Percentiles rank a stretch among this genome's conserved stretches.
Evolutionary conservation across 495 filamentous ascomycete species (phyloP).

Genomic region (Collariella sp.): DNA sequence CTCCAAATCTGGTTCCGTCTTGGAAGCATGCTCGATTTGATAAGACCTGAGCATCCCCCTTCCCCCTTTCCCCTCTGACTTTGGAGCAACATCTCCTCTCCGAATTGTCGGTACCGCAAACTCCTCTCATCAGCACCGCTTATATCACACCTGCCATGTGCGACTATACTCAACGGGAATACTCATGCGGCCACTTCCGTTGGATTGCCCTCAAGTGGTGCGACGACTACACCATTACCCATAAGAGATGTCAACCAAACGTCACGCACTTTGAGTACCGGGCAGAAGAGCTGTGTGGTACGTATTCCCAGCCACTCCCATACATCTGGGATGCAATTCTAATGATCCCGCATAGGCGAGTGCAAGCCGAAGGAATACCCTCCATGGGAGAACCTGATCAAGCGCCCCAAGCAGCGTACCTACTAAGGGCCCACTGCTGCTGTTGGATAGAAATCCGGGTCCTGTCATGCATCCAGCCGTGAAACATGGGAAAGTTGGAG

Average conservation of each 20-base stretch:
- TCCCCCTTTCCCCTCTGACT: too few species aligned
- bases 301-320: slow-evolving; percentile 7
- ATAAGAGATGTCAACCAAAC: slow-evolving; percentile 35
- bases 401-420: slow-evolving; percentile 26
- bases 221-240: slow-evolving; percentile 31
- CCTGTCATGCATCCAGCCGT: too few species aligned
- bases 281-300: slow-evolving; percentile 29
- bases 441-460: too few species aligned
- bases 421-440: too few species aligned
- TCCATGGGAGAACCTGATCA: slow-evolving; percentile 33
- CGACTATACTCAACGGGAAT: slow-evolving; percentile 32
- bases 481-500: too few species aligned
- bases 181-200: slow-evolving; percentile 35
- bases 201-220: slow-evolving; percentile 39
- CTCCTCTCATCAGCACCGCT: too few species aligned
- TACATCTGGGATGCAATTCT: neutral
- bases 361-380: slow-evolving; percentile 30
- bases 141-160: too few species aligned
- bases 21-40: too few species aligned
- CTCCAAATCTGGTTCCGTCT: too few species aligned
- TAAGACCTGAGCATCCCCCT: too few species aligned
- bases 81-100: too few species aligned
- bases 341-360: slow-evolving; percentile 23
- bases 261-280: slow-evolving; percentile 35
- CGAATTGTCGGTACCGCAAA: too few species aligned